Base-by-base conservation (phyloP, 768 basidiomycete species). In the Leucosporidium scottii region DNA sequence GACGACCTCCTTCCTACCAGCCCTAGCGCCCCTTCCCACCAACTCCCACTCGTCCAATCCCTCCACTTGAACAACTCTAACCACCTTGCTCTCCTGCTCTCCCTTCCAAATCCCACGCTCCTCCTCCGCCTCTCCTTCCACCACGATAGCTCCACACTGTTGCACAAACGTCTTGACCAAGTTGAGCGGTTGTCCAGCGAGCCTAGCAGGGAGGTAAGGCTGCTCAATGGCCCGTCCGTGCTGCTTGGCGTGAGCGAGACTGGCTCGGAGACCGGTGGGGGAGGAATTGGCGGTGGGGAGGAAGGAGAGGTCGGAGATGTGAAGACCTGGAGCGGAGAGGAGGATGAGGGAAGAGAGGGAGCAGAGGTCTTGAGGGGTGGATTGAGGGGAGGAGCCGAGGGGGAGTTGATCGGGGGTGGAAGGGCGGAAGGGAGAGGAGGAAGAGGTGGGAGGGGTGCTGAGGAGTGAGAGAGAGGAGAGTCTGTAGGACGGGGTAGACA, bases 271-370 rank as follows among this genome's bases (percentile, higher is more conserved):
- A 13, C 39, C 39, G 28, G 47, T 7, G 2, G 54, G 57, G 3
- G 34, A 31, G 50, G 48, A 5, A 9, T 65, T 12, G 39, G 62
- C 0, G 50, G 64, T 25, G 31, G 71, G 67, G 27, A 68, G 62
- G 55, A 53, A 54, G 25, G 65, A 49, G 67, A 68, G 64, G 64
- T 72, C 67, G 12, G 71, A 66, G 54, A 59, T 56, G 59, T 66
- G 64, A 7, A 68, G 62, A 9, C 65, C 67, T 20, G 71, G 71
- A 1, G 53, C 57, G 30, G 64, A 61, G 39, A 68, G 9, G 62
- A 68, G 58, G 62, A 61, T 15, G 62, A 68, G 64, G 39, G 67
- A 58, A 18, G 48, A 28, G 30, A 68, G 64, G 21, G 47, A 7
- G 55, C 71, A 68, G 17, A 66, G 65, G 36, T 66, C 65, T n/a